Evolutionary conservation across 306 rosid species (phyloP), one percentile per base, ranked within the genome.

Genomic region (Glycyrrhiza uralensis): DNA sequence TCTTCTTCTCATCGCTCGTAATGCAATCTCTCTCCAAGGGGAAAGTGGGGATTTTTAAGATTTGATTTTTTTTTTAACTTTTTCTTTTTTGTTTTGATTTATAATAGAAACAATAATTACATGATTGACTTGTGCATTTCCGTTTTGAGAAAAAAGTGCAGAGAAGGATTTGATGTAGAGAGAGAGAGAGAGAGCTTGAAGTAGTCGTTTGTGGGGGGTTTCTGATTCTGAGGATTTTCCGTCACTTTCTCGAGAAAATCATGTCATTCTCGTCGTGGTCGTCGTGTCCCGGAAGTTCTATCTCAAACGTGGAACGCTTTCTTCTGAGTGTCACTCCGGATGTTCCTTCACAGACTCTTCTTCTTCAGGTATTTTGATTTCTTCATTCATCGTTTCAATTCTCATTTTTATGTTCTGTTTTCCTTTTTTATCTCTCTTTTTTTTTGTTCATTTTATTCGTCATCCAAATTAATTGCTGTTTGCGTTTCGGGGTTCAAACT

Each of bases 231-330:
- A 15, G 24, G 6, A 36, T 69, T 39, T 73, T 73, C 66, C 5
- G 5, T 29, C 33, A 44, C 22, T 66, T 66, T 72, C 65, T 52
- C 15, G 29, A 8, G 66, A 70, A 64, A 69, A 59, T 51, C 9
- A 85, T 85, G 92, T 4, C 75, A n/a, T n/a, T n/a, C 8, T 55
- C 76, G 5, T 56, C 79, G 0, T 18, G 30, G 18, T 50, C 55
- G 28, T 10, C 69, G 6, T 72, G 62, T 14, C 32, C 74, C 0
- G 51, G 19, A 28, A 76, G 2, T 24, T 33, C 47, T 26, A 35
- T 59, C 10, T 75, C 96, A 1, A 91, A 91, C 83, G 74, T 87
- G 47, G 83, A 85, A 71, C 82, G 81, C n/a, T 87, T 91, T 69
- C 83, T 91, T 59, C 84, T 78, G 2, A 63, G 81, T 33, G 86